These are phyloP conservation scores for Myriangium duriaei DNA, from an alignment of 2,329 filamentous ascomycete species.

Conservation along the genomic window DNA sequence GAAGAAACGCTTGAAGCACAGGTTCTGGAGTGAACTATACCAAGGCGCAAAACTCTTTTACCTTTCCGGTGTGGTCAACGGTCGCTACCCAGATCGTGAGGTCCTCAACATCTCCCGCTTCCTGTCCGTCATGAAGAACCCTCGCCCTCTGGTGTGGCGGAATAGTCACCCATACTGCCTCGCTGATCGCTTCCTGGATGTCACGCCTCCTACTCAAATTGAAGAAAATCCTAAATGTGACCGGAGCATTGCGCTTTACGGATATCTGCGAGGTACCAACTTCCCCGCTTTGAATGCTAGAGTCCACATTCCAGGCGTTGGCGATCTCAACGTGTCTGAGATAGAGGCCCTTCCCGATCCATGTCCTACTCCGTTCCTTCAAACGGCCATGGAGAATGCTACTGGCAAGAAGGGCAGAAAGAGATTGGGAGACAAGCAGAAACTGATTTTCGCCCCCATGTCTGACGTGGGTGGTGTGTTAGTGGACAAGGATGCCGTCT, in stretches of 20 bases:
- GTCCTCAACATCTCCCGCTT: constrained; percentile 92
- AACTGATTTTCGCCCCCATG: constrained; percentile 93
- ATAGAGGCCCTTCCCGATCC: constrained; percentile 88
- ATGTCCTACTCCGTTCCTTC: constrained; percentile 84
- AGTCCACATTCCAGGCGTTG: constrained; percentile 84
- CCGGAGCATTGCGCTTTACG: constrained; percentile 78
- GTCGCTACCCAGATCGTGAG: constrained; percentile 90
- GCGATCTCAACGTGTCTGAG: constrained; percentile 69
- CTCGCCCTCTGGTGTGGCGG: constrained; percentile 87
- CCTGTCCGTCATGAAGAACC: constrained; percentile 98
- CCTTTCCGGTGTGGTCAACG: constrained; percentile 90
- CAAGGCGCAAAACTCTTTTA: constrained; percentile 96
- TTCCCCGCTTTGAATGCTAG: constrained; percentile 75
- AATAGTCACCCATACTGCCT: constrained; percentile 92
- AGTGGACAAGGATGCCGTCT: constrained; percentile 94
- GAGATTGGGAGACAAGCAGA: constrained; percentile 89
- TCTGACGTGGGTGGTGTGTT: constrained; percentile 92
- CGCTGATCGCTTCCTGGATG: constrained; percentile 86
- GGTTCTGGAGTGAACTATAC: constrained; percentile 94
- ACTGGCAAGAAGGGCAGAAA: constrained; percentile 70
- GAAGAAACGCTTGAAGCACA: constrained; percentile 91
- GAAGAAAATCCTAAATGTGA: constrained; percentile 85
- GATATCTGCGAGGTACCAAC: constrained; percentile 89
- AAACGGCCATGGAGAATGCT: constrained; percentile 73
- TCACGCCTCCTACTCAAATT: constrained; percentile 84